A percentile compares a stretch with the other conserved stretches of the same genome.
phyloP scores from a whole-genome alignment of 169 alveolate genomes.

The Toxoplasma gondii region DNA sequence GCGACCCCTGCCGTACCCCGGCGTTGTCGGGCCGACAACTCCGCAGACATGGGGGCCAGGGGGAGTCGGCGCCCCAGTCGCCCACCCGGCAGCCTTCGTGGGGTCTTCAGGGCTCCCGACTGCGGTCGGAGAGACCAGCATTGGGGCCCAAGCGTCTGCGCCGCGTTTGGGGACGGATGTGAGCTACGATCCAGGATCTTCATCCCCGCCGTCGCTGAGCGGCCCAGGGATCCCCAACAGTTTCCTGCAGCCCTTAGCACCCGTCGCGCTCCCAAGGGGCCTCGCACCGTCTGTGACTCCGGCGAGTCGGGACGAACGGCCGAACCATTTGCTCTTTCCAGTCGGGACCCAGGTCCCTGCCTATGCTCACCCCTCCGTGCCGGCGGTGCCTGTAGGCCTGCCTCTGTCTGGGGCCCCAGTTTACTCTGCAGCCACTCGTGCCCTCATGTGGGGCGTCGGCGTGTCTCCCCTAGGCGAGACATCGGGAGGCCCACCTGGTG shows the following conservation, averaged over 20 bases:
- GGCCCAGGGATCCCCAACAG: neutral
- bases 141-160: neutral
- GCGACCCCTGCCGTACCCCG: neutral
- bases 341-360: too few species aligned
- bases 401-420: too few species aligned
- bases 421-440: too few species aligned
- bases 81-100: neutral
- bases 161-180: neutral
- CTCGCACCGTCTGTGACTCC: too few species aligned
- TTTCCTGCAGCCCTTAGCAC: neutral
- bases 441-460: neutral
- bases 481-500: neutral
- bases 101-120: neutral
- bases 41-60: neutral
- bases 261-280: neutral
- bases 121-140: neutral
- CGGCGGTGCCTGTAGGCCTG: too few species aligned
- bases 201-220: neutral
- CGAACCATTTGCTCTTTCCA: too few species aligned
- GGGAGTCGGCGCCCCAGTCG: neutral
- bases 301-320: too few species aligned
- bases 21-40: neutral
- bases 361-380: too few species aligned
- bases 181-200: neutral
- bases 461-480: neutral